Evolutionary conservation across 768 basidiomycete species (phyloP), one percentile per base, ranked within the genome.

Genomic region (Boletus fagicola): DNA sequence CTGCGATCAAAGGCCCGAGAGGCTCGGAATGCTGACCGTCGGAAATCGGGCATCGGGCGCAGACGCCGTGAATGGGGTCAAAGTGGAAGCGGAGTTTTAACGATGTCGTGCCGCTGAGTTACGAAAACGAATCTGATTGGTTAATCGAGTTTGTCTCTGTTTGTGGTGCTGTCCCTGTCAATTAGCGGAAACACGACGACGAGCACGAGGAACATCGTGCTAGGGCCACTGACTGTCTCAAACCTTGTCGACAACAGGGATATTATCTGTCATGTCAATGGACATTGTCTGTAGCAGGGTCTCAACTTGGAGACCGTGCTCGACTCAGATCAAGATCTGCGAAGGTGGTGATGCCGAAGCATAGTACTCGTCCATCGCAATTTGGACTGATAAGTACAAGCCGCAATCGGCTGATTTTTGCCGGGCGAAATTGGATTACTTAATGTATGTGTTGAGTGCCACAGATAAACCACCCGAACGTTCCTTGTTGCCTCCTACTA

Each of bases 291-390:
- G 12, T 28, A 6, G 24, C 7, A 12, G 13, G 13, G 13, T 18
- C 54, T 45, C 11, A 11, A 5, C 18, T 7, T n/a, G 38, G 28
- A 12, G 22, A 33, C 4, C 15, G n/a, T 30, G 20, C 24, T 24
- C 22, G 33, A 24, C 10, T 26, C 11, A 2, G n/a, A 7, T n/a
- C n/a, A 18, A 45, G 13, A 31, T 33, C 26, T 22, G 22, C 7
- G 5, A 13, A 20, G 20, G 18, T 5, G 15, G 11, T 49, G 42
- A 38, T 15, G 26, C 24, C 11, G 53, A 40, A 26, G 33, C 43
- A 43, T 43, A 9, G 35, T 33, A 22, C 53, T 62, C 62, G 46
- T 62, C 62, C 61, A 62, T 63, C 61, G 55, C 48, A 53, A 46
- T 4, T 5, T 15, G 20, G 24, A 13, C 24, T 22, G 7, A 53